These are phyloP conservation scores for Alternaria tenuissima DNA, from an alignment of 2,329 filamentous ascomycete species.

Conservation along the genomic window DNA sequence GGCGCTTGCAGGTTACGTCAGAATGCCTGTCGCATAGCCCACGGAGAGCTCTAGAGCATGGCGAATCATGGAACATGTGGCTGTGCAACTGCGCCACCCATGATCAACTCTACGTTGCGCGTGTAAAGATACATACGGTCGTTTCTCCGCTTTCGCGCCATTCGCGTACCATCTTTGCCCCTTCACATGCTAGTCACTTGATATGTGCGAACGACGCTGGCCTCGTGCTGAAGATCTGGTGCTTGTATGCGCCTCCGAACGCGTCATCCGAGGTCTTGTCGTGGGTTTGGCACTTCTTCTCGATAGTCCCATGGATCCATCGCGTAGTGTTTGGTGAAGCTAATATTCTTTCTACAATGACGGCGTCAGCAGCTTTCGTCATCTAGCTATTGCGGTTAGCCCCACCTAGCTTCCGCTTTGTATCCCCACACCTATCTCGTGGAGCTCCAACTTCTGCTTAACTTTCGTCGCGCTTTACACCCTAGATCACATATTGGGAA, in stretches of 20 bases:
- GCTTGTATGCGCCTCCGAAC: constrained; percentile 13
- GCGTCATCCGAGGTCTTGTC: constrained; percentile 5
- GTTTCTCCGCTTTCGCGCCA: not conserved
- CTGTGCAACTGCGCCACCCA: constrained; percentile 11
- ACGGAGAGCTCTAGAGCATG: not conserved
- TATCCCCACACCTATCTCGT: not conserved
- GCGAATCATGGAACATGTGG: constrained; percentile 12
- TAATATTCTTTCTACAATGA: not conserved
- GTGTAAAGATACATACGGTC: not conserved
- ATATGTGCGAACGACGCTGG: not conserved
- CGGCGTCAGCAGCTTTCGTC: constrained; percentile 3
- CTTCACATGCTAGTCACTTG: constrained; percentile 14
- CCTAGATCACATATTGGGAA: no score
- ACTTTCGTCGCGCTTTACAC: no score
- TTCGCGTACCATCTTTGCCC: not conserved
- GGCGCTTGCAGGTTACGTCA: constrained; percentile 27
- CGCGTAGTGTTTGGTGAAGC: not conserved
- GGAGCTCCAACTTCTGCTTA: no score
- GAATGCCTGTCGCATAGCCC: constrained; percentile 6
- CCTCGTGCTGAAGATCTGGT: constrained; percentile 1
- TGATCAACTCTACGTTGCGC: not conserved
- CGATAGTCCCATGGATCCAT: not conserved
- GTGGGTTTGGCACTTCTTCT: not conserved
- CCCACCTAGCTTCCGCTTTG: not conserved
- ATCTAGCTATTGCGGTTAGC: not conserved